A percentile compares a stretch with the other conserved stretches of the same genome.
Evolutionary conservation across 1,284 basidiomycete genomes (phyloP).

Genomic region (Irpex sp.): DNA sequence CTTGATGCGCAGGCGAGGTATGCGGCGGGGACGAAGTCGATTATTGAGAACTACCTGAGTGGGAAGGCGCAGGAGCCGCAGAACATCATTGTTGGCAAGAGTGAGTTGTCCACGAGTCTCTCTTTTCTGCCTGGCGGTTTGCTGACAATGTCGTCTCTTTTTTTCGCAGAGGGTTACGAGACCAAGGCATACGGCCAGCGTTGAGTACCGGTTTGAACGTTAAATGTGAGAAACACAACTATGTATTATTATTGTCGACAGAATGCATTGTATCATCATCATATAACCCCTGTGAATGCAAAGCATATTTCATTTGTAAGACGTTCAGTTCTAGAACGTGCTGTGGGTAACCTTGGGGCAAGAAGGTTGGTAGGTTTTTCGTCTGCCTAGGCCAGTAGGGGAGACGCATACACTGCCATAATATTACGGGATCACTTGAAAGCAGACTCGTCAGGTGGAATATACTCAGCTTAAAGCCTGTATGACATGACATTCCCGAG

Average conservation of each 20-base stretch:
- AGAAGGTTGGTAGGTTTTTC: too few relatives aligned
- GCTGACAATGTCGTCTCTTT: conserved; percentile 40
- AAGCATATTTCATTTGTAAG: not conserved
- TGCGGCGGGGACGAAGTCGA: conserved; percentile 76
- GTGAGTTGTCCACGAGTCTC: conserved; percentile 5
- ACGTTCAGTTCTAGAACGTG: too few relatives aligned
- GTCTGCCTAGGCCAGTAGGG: too few relatives aligned
- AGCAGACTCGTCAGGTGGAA: too few relatives aligned
- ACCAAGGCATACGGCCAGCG: conserved; percentile 19
- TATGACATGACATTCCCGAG: too few relatives aligned
- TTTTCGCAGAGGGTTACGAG: conserved; percentile 14
- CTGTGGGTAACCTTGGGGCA: too few relatives aligned
- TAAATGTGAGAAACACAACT: not conserved
- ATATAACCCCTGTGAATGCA: not conserved
- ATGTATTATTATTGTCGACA: not conserved
- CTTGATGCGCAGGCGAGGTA: conserved; percentile 92
- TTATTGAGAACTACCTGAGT: conserved; percentile 76
- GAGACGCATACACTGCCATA: too few relatives aligned
- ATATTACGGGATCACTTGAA: too few relatives aligned
- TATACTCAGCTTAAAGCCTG: too few relatives aligned
- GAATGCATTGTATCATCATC: not conserved
- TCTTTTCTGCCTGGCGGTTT: not conserved
- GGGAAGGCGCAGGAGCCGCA: conserved; percentile 69
- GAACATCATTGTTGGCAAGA: conserved; percentile 63
- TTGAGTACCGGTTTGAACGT: conserved; percentile 1